These are phyloP conservation scores for Penicillium sp. DNA, from an alignment of 2,329 filamentous ascomycete genomes.

Conservation along the genomic window DNA sequence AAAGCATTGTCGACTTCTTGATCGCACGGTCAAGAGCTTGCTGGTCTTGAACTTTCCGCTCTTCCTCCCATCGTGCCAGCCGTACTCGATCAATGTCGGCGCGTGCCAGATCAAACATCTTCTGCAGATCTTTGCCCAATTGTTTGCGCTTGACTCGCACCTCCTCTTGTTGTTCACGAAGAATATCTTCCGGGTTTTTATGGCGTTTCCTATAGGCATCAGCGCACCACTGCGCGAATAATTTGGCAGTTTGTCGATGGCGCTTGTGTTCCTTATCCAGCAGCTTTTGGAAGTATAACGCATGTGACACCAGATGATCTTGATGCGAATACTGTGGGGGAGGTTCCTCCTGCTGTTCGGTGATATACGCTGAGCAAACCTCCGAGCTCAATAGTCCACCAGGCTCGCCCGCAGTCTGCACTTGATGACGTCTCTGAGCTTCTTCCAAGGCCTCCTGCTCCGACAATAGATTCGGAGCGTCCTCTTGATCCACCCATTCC, in stretches of 20 bases:
- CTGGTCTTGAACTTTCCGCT: conserved; percentile 56
- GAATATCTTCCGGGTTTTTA: conserved; percentile 70
- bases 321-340: conserved; percentile 81
- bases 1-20: conserved; percentile 55
- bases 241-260: conserved; percentile 78
- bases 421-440: conserved; percentile 68
- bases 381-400: conserved; percentile 75
- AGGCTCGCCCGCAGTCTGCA: conserved; percentile 73
- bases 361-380: conserved; percentile 72
- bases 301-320: conserved; percentile 82
- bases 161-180: conserved; percentile 73
- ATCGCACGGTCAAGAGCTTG: conserved; percentile 58
- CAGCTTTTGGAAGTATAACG: conserved; percentile 77
- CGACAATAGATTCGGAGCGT: conserved; percentile 51
- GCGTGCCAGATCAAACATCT: conserved; percentile 63
- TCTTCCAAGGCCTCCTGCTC: conserved; percentile 69
- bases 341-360: conserved; percentile 74
- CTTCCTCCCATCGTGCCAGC: conserved; percentile 62
- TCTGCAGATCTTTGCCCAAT: conserved; percentile 67
- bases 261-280: conserved; percentile 77
- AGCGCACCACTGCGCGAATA: conserved; percentile 64
- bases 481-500: conserved; percentile 67
- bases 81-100: conserved; percentile 62
- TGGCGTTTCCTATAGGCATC: conserved; percentile 48
- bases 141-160: conserved; percentile 72